Evolutionary conservation across 192 early-diverging fungal genomes (phyloP).

Genomic region (Coemansia javaensis): DNA sequence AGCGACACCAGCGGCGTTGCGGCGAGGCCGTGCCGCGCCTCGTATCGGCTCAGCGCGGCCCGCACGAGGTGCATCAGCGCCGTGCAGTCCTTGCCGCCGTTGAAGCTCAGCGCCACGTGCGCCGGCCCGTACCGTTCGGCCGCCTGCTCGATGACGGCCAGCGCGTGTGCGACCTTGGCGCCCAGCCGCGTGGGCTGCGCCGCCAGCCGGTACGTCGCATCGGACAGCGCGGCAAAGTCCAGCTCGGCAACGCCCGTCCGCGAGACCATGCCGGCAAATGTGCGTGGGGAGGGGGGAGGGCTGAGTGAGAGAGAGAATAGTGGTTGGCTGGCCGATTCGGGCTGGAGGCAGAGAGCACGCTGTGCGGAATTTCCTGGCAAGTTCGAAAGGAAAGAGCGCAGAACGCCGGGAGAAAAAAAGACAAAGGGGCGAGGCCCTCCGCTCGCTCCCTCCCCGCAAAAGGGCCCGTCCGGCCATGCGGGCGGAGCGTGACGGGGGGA

Average conservation of each 20-base stretch:
- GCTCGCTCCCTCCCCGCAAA: too few species aligned
- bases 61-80: constrained; percentile 77
- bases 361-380: not conserved
- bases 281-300: too few species aligned
- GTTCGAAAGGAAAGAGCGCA: not conserved
- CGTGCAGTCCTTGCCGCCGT: constrained; percentile 98
- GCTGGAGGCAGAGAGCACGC: too few species aligned
- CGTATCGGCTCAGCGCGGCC: constrained; percentile 56
- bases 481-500: too few species aligned
- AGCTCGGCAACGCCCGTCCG: constrained; percentile 18
- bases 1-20: constrained; percentile 54
- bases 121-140: constrained; percentile 49
- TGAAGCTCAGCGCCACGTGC: constrained; percentile 76
- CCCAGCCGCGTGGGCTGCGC: constrained; percentile 20
- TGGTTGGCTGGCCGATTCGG: too few species aligned
- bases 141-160: constrained; percentile 46
- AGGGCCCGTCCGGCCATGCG: too few species aligned
- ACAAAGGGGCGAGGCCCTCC: not conserved
- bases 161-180: constrained; percentile 23
- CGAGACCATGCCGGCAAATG: constrained; percentile 17
- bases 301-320: too few species aligned
- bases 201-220: constrained; percentile 28
- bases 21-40: not conserved
- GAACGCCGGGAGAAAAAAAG: not conserved
- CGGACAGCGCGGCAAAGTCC: constrained; percentile 23